Conservation (phyloP, 768 basidiomycete genomes). For the Serendipita indica region DNA sequence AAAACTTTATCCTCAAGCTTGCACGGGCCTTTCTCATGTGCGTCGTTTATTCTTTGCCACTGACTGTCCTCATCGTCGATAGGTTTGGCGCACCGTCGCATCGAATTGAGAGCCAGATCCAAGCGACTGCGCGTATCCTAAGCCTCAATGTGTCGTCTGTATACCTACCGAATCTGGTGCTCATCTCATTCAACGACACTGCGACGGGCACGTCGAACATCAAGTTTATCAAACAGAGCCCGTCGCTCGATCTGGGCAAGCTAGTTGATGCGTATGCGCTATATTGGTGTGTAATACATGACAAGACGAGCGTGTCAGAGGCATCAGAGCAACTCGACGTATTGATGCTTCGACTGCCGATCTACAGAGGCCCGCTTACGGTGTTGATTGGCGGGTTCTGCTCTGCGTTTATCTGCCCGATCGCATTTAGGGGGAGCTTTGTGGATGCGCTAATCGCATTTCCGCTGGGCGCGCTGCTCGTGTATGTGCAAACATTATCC, state of each 20-base stretch:
- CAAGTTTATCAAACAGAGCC: constrained; percentile 60
- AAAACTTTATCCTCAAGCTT: constrained; percentile 33
- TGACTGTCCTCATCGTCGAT: not conserved
- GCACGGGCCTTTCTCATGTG: constrained; percentile 32
- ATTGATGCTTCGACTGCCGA: constrained; percentile 51
- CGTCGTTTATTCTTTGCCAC: constrained; percentile 2
- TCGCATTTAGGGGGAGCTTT: constrained; percentile 61
- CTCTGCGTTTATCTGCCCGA: constrained; percentile 56
- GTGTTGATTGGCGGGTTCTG: constrained; percentile 64
- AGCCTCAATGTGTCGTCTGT: constrained; percentile 27
- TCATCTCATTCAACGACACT: constrained; percentile 70
- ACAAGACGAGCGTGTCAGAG: constrained; percentile 56
- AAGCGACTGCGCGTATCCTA: constrained; percentile 32
- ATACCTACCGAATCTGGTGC: constrained; percentile 38
- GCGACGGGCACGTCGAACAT: constrained; percentile 68
- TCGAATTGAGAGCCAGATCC: constrained; percentile 33
- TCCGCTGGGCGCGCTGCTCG: constrained; percentile 62
- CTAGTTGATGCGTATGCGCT: constrained; percentile 52
- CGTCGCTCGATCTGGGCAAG: constrained; percentile 62
- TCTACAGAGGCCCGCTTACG: constrained; percentile 46
- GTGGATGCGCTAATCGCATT: constrained; percentile 58
- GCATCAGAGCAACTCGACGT: constrained; percentile 55
- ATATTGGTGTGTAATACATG: constrained; percentile 82
- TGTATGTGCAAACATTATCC: constrained; percentile 55
- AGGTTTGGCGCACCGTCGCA: constrained; percentile 32